Base-by-base conservation (phyloP, 768 basidiomycete species). In the Leccinum arenicola region DNA sequence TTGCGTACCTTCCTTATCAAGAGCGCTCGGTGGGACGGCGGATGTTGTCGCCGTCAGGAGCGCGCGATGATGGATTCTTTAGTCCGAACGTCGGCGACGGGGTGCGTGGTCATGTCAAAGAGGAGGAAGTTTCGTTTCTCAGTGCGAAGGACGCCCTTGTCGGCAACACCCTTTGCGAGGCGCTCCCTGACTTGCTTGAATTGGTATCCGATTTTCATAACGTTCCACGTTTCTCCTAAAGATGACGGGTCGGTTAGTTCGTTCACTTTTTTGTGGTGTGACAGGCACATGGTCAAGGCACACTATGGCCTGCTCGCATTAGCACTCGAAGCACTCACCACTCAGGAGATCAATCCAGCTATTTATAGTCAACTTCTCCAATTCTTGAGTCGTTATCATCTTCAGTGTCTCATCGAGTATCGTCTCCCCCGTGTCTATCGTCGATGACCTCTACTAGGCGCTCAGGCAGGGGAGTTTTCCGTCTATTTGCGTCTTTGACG, bases 31-130 rank as follows among this genome's bases (percentile, higher is more conserved):
- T 0, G 94, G 93, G 6, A 98, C 79, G 33, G 90, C 84, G 25
- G 91, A 81, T 4, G 95, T 96, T 4, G 87, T 86, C 3, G 89
- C 81, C 10, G 94, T 93, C 67, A 98, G 82, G 23, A 98, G 82
- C 14, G 89, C 14, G 79, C 74, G 70, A 98, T 80, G 68, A 98
- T 84, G 58, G 82, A 80, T 70, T 95, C 94, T 71, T 98, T 98
- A 9, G 87, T 88, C 58, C 91, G 88, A 12, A 92, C 83, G 74
- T 98, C 95, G 7, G 95, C 93, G 52, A 98, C 91, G 2, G 96
- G 97, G 73, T 99, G 96, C 0, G 96, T 99, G 17, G 97, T 96
- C 96, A 99, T 99, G 78, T 99, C 96, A 76, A 99, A 99, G 31
- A 99, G 81, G 52, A 99, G 84, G 75, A 99, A 99, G 74, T 98